A percentile compares a stretch with the other conserved stretches of the same genome.
These are phyloP conservation scores for Aspergillus latus DNA, from an alignment of 2,329 filamentous ascomycete species.

Conservation along the genomic window DNA sequence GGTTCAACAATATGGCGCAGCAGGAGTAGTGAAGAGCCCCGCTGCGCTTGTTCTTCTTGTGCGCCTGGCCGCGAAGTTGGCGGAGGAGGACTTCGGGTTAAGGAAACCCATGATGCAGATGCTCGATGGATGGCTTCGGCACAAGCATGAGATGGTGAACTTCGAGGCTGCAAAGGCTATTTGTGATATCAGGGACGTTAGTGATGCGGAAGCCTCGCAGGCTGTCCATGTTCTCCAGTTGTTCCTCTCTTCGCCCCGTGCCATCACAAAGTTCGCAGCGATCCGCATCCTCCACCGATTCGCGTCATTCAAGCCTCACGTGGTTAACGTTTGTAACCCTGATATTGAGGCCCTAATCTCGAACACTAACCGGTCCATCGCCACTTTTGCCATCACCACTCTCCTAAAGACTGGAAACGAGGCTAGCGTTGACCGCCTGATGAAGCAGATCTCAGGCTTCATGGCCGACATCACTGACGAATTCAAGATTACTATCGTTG, in stretches of 20 bases:
- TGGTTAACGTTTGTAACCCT: constrained; percentile 90
- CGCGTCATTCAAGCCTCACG: constrained; percentile 91
- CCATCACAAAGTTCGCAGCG: constrained; percentile 95
- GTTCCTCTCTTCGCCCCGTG: constrained; percentile 91
- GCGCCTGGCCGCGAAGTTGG: constrained; percentile 85
- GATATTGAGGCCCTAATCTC: constrained; percentile 97
- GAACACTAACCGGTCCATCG: constrained; percentile 95
- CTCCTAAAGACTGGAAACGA: constrained; percentile 98
- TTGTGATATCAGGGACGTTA: constrained; percentile 89
- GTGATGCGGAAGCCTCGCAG: constrained; percentile 85
- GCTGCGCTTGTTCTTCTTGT: constrained; percentile 91
- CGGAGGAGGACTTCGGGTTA: constrained; percentile 85
- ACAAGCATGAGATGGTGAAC: constrained; percentile 99
- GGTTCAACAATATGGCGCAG: constrained; percentile 97
- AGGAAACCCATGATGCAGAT: constrained; percentile 96
- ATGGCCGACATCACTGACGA: constrained; percentile 99
- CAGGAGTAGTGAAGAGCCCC: constrained; percentile 91
- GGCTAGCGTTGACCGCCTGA: constrained; percentile 90
- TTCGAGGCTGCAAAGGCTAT: constrained; percentile 99
- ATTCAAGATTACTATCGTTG: constrained; percentile 99
- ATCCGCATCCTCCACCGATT: constrained; percentile 96
- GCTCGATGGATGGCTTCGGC: constrained; percentile 91
- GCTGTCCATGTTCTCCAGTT: constrained; percentile 94
- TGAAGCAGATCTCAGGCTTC: constrained; percentile 98
- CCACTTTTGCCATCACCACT: constrained; percentile 97